A percentile compares a stretch with the other conserved stretches of the same genome.
phyloP scores from a whole-genome alignment of 163 green algal species.

The Trebouxiophyceae sp. region DNA sequence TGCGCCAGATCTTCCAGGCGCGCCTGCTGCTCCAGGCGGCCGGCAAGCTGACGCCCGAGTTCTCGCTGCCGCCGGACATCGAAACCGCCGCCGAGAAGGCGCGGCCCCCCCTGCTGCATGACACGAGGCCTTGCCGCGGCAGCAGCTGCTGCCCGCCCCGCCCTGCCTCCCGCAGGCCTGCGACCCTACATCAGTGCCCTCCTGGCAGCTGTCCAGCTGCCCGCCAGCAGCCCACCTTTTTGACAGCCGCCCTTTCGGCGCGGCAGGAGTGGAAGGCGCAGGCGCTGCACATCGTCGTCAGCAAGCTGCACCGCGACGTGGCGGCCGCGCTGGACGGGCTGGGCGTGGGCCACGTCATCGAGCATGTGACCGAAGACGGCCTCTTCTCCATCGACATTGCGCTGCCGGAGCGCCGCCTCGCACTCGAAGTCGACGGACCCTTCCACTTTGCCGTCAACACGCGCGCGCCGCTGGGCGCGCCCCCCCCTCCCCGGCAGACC shows the following conservation, averaged over 20 bases:
- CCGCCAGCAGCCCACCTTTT: background rate
- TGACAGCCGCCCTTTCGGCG: background rate
- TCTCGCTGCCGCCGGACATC: background rate
- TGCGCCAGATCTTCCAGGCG: constrained; percentile 15
- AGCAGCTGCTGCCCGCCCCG: too few species aligned
- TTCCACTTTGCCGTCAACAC: constrained; percentile 51
- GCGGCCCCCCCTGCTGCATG: too few species aligned
- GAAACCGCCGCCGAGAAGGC: background rate
- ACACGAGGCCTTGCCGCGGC: too few species aligned
- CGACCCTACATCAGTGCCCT: too few species aligned
- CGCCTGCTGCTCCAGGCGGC: constrained; percentile 2
- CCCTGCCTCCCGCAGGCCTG: too few species aligned
- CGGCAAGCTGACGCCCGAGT: background rate
- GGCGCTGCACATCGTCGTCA: constrained; percentile 5
- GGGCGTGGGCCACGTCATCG: constrained; percentile 28
- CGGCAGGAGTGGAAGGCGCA: constrained; percentile 1
- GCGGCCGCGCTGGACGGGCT: constrained; percentile 25
- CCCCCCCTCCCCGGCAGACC: background rate
- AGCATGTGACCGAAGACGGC: constrained; percentile 39
- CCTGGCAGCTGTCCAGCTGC: too few species aligned
- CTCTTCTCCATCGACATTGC: constrained; percentile 41
- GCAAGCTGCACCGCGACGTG: constrained; percentile 32
- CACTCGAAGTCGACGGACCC: constrained; percentile 45
- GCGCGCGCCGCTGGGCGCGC: constrained; percentile 7
- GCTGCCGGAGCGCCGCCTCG: constrained; percentile 17